Base-by-base conservation (phyloP, 1,139 yeast species). In the Ashbya aceris region DNA sequence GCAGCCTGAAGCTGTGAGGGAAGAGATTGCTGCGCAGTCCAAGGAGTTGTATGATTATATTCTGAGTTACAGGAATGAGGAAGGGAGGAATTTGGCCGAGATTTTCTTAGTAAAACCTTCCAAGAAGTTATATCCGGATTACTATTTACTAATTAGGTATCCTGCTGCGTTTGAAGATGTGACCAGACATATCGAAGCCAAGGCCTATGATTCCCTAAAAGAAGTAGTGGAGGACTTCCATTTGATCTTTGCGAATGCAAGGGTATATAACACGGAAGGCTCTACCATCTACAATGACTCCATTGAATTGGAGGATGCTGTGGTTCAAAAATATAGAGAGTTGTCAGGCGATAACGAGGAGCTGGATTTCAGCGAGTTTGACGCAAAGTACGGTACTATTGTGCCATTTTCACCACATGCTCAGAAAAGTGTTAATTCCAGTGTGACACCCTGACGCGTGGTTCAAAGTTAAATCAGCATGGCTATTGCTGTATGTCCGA, bases 211-310 rank as follows among this genome's bases (percentile, higher is more conserved):
- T 26, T 62, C 67, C 7, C 62, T 80, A 39, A 70, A 75, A 30
- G 89, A 82, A 50, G 74, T 83, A 45, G 63, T 79, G 42, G 83
- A 75, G 49, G 95, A 85, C 56, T 67, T 85, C 44, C 81, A 80
- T 50, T 70, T 79, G 52, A 83, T 89, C 76, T 83, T 84, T 61
- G 71, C 75, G 45, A 89, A 89, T 62, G 96, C 96, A 1, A 72
- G 80, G 48, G 74, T 76, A n/a, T 89, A 86, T 60, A 89, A 89
- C 55, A 93, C 86, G 55, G 95, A 84, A 59, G 95, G 94, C 0
- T 84, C 95, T 1, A 62, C 80, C 46, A 86, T 89, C 12, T 84
- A 79, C 54, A 73, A 76, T 45, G 96, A 87, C 64, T 94, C 97
- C 1, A 65, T 72, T 32, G 70, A 66, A 17, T 65, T 89, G 51